Conservation (phyloP, 495 filamentous ascomycete genomes). For the Penicillium desertorum region DNA sequence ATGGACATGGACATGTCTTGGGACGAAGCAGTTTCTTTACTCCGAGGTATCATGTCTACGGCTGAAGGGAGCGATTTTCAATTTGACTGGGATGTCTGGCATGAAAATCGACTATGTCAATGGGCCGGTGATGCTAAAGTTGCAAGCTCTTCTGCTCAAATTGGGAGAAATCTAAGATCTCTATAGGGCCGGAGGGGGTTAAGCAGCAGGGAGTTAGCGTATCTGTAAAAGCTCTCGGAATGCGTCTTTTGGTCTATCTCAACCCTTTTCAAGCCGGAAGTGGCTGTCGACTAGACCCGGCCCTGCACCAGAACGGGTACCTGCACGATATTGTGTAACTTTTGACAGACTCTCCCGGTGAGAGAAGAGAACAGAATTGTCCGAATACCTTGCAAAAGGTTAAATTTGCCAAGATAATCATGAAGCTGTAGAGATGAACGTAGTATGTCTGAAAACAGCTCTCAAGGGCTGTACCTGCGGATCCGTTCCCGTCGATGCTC, state of each 20-base stretch:
- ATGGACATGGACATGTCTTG: no score
- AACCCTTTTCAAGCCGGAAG: no score
- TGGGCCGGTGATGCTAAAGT: constrained; percentile 8
- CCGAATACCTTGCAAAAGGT: no score
- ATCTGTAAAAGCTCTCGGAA: no score
- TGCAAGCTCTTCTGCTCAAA: constrained; percentile 2
- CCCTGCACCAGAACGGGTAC: neutral
- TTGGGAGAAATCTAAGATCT: neutral
- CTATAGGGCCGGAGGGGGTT: no score
- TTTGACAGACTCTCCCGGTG: neutral
- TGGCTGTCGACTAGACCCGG: no score
- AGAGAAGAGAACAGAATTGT: no score
- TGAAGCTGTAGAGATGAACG: no score
- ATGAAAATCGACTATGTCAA: constrained; percentile 6
- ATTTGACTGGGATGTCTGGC: constrained; percentile 13
- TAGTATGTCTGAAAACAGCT: neutral
- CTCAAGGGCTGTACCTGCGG: neutral
- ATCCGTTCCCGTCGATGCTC: constrained; percentile 11
- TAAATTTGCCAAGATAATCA: no score
- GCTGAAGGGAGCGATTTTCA: neutral
- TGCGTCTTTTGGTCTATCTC: no score
- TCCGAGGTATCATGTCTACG: neutral
- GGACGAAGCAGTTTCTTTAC: no score
- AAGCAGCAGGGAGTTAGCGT: no score
- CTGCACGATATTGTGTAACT: neutral